Evolutionary conservation across 2,329 filamentous ascomycete species (phyloP).

Genomic region (Neocatenulostroma microsporum): DNA sequence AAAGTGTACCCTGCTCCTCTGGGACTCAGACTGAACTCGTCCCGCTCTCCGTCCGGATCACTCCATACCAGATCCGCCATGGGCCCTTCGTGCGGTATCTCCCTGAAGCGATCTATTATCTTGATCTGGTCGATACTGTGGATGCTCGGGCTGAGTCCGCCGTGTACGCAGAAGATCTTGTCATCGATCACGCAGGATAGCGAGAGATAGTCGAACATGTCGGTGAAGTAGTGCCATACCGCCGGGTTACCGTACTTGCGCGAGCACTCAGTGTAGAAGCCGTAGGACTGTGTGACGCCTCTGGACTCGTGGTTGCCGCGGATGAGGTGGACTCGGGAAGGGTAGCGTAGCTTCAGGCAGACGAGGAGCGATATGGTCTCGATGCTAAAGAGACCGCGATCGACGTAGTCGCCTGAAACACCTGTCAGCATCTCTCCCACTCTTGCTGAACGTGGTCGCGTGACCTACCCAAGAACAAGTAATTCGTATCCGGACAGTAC

Average conservation of each 20-base stretch:
- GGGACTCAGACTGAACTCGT: constrained; percentile 92
- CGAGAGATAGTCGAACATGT: constrained; percentile 99
- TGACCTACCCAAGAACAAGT: constrained; percentile 78
- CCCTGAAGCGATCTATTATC: constrained; percentile 96
- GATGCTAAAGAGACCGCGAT: constrained; percentile 96
- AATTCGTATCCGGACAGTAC: constrained; percentile 96
- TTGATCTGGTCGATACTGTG: constrained; percentile 99
- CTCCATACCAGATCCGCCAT: constrained; percentile 99
- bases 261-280: constrained; percentile 97
- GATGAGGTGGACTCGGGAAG: constrained; percentile 88
- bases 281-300: constrained; percentile 96
- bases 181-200: constrained; percentile 97
- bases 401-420: constrained; percentile 58
- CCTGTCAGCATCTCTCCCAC: constrained; percentile 1
- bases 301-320: constrained; percentile 96
- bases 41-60: constrained; percentile 91
- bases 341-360: constrained; percentile 94
- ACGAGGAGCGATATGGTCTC: constrained; percentile 97
- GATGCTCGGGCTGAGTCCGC: constrained; percentile 64
- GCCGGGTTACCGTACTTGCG: constrained; percentile 98
- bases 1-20: constrained; percentile 96
- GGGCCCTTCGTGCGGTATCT: constrained; percentile 96
- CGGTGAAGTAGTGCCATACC: constrained; percentile 99
- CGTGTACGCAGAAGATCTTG: constrained; percentile 98
- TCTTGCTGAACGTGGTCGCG: constrained; percentile 12